Evolutionary conservation across 129 eudicot species (phyloP).

Genomic region (Ambrosia trifida): DNA sequence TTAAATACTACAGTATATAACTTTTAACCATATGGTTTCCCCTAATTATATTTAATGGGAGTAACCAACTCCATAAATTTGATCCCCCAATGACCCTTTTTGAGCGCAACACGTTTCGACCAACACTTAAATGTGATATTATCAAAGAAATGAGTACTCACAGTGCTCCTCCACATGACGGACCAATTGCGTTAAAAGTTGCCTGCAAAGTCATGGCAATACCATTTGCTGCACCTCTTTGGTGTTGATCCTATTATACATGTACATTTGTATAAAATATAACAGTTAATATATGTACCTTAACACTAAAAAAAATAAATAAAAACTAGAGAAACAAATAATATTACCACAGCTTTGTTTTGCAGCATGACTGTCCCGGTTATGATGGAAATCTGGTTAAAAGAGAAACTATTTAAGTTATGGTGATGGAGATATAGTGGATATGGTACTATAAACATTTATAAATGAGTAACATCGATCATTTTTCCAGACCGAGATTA

Average conservation of each 20-base stretch:
- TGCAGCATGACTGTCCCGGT: constrained; percentile 68
- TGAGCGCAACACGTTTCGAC: too few relatives aligned
- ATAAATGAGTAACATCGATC: neutral
- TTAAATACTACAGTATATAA: too few relatives aligned
- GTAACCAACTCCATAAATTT: too few relatives aligned
- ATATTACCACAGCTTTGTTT: constrained; percentile 77
- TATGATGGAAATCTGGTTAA: constrained; percentile 48
- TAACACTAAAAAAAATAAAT: neutral
- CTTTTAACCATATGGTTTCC: too few relatives aligned
- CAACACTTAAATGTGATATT: too few relatives aligned
- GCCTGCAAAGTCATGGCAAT: constrained; percentile 63
- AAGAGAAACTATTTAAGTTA: neutral
- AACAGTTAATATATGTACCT: neutral
- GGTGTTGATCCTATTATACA: constrained; percentile 60
- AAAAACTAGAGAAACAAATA: neutral
- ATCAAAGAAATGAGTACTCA: constrained; percentile 33
- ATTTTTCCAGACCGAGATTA: too few relatives aligned
- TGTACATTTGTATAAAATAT: constrained; percentile 4
- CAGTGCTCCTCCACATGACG: constrained; percentile 77
- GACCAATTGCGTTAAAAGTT: constrained; percentile 65
- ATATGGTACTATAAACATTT: neutral
- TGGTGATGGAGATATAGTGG: too few relatives aligned
- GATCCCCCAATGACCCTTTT: too few relatives aligned
- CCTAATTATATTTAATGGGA: too few relatives aligned
- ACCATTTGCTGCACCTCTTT: constrained; percentile 95